Percentiles rank a stretch among this genome's conserved stretches.
phyloP scores from a whole-genome alignment of 768 basidiomycete genomes.

The Tubosaeta brunneosetosa region DNA sequence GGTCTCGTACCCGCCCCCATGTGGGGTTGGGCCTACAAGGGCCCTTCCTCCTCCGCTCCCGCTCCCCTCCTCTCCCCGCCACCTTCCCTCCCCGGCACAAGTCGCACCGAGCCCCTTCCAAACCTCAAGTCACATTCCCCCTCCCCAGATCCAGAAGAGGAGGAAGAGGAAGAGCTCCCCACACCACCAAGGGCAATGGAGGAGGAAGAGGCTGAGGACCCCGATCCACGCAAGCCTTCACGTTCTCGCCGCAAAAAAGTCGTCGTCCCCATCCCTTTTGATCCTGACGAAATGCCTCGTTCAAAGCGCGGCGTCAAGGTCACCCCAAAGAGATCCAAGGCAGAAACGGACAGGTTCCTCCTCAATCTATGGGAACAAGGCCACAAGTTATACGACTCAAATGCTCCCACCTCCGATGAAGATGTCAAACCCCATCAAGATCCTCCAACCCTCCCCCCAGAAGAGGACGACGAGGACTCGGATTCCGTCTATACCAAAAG shows the following conservation, averaged over 20 bases:
- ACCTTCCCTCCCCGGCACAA: constrained; percentile 1
- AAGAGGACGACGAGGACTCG: not conserved
- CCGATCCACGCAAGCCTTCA: constrained; percentile 11
- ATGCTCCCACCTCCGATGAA: constrained; percentile 19
- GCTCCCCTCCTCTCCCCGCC: constrained; percentile 4
- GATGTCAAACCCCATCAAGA: constrained; percentile 1
- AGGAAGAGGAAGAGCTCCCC: constrained; percentile 40
- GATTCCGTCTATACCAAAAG: not conserved
- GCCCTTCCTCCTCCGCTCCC: constrained; percentile 15
- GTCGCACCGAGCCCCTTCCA: constrained; percentile 1
- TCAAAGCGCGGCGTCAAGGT: constrained; percentile 13
- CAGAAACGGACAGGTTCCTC: not conserved
- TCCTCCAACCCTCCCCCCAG: too few species aligned
- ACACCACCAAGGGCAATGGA: constrained; percentile 53
- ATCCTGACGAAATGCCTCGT: constrained; percentile 11
- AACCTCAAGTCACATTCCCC: constrained; percentile 5
- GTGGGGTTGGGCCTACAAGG: constrained; percentile 81
- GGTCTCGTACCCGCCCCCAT: constrained; percentile 74
- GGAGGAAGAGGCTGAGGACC: constrained; percentile 53
- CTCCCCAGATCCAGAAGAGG: constrained; percentile 32
- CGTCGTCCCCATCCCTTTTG: constrained; percentile 17
- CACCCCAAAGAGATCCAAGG: not conserved
- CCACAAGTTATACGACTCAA: constrained; percentile 16
- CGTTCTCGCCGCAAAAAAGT: constrained; percentile 7
- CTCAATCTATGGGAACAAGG: constrained; percentile 15